Conservation (phyloP, 2,329 filamentous ascomycete species). For the Teratosphaeria zuluensis region DNA sequence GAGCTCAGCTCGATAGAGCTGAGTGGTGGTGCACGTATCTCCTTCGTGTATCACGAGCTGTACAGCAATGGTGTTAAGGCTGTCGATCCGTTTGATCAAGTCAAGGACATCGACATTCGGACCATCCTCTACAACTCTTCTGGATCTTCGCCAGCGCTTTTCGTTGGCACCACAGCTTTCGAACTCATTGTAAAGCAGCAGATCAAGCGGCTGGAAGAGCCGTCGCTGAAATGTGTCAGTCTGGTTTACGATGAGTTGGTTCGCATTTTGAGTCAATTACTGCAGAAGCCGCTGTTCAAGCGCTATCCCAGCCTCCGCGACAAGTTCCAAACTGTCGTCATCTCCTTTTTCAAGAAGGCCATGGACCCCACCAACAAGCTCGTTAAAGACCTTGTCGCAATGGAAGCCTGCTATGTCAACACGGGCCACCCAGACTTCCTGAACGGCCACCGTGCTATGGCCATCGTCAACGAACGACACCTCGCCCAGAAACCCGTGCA, state of each 20-base stretch:
- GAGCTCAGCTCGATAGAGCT: constrained; percentile 91
- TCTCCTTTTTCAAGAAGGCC: constrained; percentile 92
- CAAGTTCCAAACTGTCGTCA: constrained; percentile 88
- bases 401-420: constrained; percentile 98
- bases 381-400: constrained; percentile 80
- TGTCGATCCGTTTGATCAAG: constrained; percentile 91
- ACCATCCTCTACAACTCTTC: constrained; percentile 98
- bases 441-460: constrained; percentile 95
- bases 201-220: constrained; percentile 92
- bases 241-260: constrained; percentile 96
- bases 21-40: constrained; percentile 94
- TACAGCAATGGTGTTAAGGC: constrained; percentile 97
- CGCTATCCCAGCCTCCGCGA: constrained; percentile 93
- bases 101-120: constrained; percentile 95
- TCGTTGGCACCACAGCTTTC: constrained; percentile 96
- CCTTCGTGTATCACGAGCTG: constrained; percentile 97
- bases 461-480: constrained; percentile 90
- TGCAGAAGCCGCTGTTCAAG: constrained; percentile 81
- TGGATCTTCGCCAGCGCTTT: constrained; percentile 91
- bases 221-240: constrained; percentile 93
- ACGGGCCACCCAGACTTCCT: constrained; percentile 97
- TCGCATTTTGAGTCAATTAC: constrained; percentile 81
- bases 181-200: constrained; percentile 98
- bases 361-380: constrained; percentile 99
- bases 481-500: constrained; percentile 75